Base-by-base conservation (phyloP, 2,329 filamentous ascomycete species). In the Paradendryphiella salina region DNA sequence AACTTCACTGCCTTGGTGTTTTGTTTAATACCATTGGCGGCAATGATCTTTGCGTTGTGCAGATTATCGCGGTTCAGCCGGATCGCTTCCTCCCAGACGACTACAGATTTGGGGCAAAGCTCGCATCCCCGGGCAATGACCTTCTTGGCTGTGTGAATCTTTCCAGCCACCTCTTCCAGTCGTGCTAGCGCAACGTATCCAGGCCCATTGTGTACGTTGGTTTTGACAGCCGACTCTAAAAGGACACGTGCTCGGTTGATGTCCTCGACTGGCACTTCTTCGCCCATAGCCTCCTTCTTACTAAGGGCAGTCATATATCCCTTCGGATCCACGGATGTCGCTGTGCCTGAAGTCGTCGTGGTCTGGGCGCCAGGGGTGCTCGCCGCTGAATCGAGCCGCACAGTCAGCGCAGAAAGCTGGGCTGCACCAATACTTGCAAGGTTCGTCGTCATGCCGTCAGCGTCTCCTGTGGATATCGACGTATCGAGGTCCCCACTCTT, bases 361-460 rank as follows among this genome's bases (percentile, higher is more conserved):
- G 87, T 84, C 46, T 90, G 85, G 10, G 83, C 86, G 14, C 82
- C 85, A 21, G 86, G 84, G n/a, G 51, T 55, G 15, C 80, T 85
- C 57, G 87, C 83, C 4, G 91, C 92, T 69, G 96, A 89, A 65
- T 97, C 93, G 34, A 99, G 80, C 61, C 90, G 86, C n/a, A 95
- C 93, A 71, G 96, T 88, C 45, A 99, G 82, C 33, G 96, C 94
- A 74, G 96, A 96, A 77, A 96, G 90, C 76, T 94, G 86, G 15
- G 94, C 95, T 36, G 92, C 91, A 74, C 95, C 94, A 57, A 99
- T 97, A 73, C 96, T 89, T 36, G 93, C 93, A 71, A 99, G 99
- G 71, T 99, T 96, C 9, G 93, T 99, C 84, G 96, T 94, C 1
- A 91, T 96, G 2, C 93, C 92, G 15, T 74, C 77, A 9, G 77